Percentiles rank a stretch among this genome's conserved stretches.
Evolutionary conservation across 208 protist genomes (phyloP).

Genomic region (Porcisia hertigi): DNA sequence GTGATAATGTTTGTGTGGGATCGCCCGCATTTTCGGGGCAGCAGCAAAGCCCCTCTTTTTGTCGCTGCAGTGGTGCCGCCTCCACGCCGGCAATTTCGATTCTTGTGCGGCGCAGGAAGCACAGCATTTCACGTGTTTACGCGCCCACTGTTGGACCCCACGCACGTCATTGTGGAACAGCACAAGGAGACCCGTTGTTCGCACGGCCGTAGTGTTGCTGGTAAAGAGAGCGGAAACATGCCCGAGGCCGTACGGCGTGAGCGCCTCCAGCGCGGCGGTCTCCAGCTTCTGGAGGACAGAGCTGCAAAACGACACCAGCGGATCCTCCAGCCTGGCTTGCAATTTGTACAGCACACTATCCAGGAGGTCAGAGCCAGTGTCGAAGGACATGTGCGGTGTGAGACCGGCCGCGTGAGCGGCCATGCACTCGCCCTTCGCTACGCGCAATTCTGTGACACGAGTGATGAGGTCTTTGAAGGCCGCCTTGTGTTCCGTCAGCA

Average conservation of each 20-base stretch:
- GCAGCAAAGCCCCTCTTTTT: constrained; percentile 34
- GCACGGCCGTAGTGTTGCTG: constrained; percentile 18
- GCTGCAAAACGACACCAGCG: not conserved
- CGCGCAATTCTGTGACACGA: constrained; percentile 54
- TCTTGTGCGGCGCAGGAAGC: constrained; percentile 29
- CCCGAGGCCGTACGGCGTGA: constrained; percentile 15
- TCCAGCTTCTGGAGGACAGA: constrained; percentile 38
- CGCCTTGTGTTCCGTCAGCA: constrained; percentile 47
- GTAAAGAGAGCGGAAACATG: constrained; percentile 17
- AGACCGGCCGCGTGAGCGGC: constrained; percentile 10
- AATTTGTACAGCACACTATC: constrained; percentile 35
- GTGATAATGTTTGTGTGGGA: constrained; percentile 46
- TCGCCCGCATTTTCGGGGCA: constrained; percentile 31
- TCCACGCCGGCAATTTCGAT: constrained; percentile 26
- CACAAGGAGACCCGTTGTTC: constrained; percentile 39
- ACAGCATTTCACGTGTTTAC: constrained; percentile 36
- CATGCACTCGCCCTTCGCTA: constrained; percentile 39
- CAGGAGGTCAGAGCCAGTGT: constrained; percentile 38
- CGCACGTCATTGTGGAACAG: constrained; percentile 47
- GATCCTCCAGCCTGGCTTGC: constrained; percentile 22
- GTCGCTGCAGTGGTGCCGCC: constrained; percentile 32
- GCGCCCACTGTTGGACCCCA: constrained; percentile 44
- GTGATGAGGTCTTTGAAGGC: constrained; percentile 55
- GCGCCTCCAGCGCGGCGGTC: constrained; percentile 18
- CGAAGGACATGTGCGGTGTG: constrained; percentile 24